Base-by-base conservation (phyloP, 1,139 yeast species). In the Dujonia santamariae region DNA sequence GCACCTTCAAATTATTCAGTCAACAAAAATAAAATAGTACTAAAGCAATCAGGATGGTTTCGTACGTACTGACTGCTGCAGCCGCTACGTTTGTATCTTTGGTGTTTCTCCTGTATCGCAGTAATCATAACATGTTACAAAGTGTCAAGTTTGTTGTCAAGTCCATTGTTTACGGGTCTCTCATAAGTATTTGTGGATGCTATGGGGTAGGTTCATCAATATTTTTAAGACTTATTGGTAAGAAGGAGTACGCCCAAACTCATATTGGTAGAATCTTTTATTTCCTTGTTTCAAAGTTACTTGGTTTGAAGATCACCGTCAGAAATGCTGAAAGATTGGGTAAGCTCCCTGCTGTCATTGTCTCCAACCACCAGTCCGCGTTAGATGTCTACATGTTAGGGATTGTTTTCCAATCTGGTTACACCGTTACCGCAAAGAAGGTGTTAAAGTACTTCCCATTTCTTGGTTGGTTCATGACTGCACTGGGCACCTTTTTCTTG, bases 401-500 rank as follows among this genome's bases (percentile, higher is more conserved):
- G 16, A 77, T 73, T 46, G 59, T 86, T 27, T 94, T 94, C 69
- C 96, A 96, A 37, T 80, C 80, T 27, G 88, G 87, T 33, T 87
- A 90, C 62, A 83, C 94, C 7, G 96, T 94, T 31, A 92, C 98
- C 2, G 94, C 97, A 26, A 92, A 92, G 61, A 80, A 78, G 54
- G 82, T 86, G 4, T 72, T 92, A 50, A 80, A 85, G 51, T 87
- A 77, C 53, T 69, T 86, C 31, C 99, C 99, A n/a, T 75, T 94
- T 51, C 69, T 92, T 47, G 99, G 99, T 7, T 90, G 97, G 97
- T 92, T 88, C 62, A 67, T 92, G 98, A 54, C 78, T 18, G 72
- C 88, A 15, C 81, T 95, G 43, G 97, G 97, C 9, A 83, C 97
- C 2, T 83, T 90, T 50, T 92, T 92, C 61, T 70, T 92, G 41